Conservation (phyloP, 306 rosid species). For the Cicer judaicum region DNA sequence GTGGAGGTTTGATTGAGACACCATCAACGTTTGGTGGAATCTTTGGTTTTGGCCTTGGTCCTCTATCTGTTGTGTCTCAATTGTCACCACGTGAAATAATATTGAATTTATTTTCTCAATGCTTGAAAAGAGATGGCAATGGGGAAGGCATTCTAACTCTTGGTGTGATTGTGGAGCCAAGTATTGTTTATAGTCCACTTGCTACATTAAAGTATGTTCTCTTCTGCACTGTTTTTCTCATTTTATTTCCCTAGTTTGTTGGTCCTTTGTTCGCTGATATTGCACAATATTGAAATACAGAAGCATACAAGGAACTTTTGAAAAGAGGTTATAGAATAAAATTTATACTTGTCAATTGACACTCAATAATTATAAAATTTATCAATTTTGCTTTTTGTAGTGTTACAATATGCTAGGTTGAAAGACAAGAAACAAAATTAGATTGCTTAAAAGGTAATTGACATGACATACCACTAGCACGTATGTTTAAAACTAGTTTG, state of each 20-base stretch:
- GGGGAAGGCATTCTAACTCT: conserved; percentile 98
- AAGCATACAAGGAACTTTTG: too few relatives aligned
- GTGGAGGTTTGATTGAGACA: conserved; percentile 80
- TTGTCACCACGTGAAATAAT: conserved; percentile 78
- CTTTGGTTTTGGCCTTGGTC: conserved; percentile 93
- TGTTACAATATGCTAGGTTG: conserved; percentile 5
- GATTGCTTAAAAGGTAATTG: conserved; percentile 20
- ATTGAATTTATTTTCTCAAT: conserved; percentile 88
- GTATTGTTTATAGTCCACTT: conserved; percentile 91
- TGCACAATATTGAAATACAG: too few relatives aligned
- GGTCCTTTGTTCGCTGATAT: not conserved
- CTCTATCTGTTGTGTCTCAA: conserved; percentile 82
- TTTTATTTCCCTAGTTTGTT: conserved; percentile 10
- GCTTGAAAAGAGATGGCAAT: conserved; percentile 84
- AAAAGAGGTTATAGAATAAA: too few relatives aligned
- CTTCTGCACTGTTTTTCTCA: conserved; percentile 47
- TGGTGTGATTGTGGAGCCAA: conserved; percentile 95
- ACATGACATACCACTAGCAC: not conserved
- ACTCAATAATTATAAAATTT: not conserved
- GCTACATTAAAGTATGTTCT: conserved; percentile 92
- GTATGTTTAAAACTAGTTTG: not conserved
- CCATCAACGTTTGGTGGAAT: conserved; percentile 94
- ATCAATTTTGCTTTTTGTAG: conserved; percentile 25
- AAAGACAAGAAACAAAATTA: conserved; percentile 29
- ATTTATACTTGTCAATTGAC: too few relatives aligned